Evolutionary conservation across 2,329 filamentous ascomycete species (phyloP).

Genomic region (Macroventuria anomochaeta): DNA sequence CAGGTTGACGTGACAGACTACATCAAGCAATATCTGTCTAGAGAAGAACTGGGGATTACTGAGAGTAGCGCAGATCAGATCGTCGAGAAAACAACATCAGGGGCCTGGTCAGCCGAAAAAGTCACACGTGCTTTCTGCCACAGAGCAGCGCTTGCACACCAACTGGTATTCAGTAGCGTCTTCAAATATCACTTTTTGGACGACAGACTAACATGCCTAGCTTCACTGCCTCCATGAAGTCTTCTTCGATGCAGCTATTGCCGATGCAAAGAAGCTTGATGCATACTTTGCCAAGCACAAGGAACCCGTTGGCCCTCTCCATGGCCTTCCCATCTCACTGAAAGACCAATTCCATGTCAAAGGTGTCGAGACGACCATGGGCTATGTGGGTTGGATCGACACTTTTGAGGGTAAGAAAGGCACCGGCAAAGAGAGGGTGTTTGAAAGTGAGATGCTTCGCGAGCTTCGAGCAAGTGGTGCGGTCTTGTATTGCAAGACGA

Average conservation of each 20-base stretch:
- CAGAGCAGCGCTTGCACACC: conserved; percentile 59
- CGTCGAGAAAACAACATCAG: conserved; percentile 60
- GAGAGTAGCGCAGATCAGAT: conserved; percentile 65
- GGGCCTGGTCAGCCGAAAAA: conserved; percentile 63
- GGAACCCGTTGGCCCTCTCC: conserved; percentile 52
- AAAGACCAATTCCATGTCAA: conserved; percentile 60
- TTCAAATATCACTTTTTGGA: neutral
- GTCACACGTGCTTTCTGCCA: conserved; percentile 65
- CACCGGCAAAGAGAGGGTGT: conserved; percentile 59
- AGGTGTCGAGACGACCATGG: conserved; percentile 59
- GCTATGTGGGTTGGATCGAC: conserved; percentile 69
- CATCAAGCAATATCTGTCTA: conserved; percentile 62
- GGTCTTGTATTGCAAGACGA: conserved; percentile 65
- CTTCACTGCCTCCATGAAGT: conserved; percentile 54
- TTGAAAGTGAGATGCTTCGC: conserved; percentile 65
- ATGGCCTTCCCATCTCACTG: conserved; percentile 56
- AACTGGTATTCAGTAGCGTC: conserved; percentile 47
- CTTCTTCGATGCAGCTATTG: conserved; percentile 56
- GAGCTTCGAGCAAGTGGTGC: conserved; percentile 62
- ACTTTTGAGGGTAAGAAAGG: conserved; percentile 65
- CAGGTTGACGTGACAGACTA: conserved; percentile 58
- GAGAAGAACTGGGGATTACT: conserved; percentile 65
- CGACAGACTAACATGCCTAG: conserved; percentile 19
- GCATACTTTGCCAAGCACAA: conserved; percentile 44
- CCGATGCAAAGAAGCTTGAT: conserved; percentile 52